Base-by-base conservation (phyloP, 2,329 filamentous ascomycete species). In the Fusarium nelsonii region DNA sequence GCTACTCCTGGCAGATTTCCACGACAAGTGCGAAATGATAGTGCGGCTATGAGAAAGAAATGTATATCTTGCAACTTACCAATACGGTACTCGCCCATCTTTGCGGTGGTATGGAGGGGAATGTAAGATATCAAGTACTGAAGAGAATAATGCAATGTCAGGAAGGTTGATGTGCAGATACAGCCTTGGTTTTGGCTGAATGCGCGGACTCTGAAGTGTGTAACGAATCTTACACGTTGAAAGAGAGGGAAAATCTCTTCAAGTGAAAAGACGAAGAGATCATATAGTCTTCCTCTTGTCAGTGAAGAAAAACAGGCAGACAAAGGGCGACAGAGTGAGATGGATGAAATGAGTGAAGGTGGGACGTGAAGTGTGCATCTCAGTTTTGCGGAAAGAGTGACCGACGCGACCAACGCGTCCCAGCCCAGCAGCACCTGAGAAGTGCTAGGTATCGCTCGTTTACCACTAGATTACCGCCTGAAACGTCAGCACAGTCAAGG, bases 81-180 rank as follows among this genome's bases (percentile, higher is more conserved):
- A 63, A 85, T 76, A 60, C 84, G 81, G 69, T 84, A 85, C 57
- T 80, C 74, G 65, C 81, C 78, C 83, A 85, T 85, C 14, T 73
- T 77, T 68, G 58, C 65, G 51, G 51, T 51, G 58, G 23, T 59
- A 32, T 26, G 20, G 57, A 32, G 39, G 28, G 30, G 46, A 37
- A 33, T 49, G 41, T 26, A 28, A 55, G 50, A 53, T 41, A 54
- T 30, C 30, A 33, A 61, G 61, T 36, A 57, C 45, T 20, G 18
- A 53, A 61, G 52, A 67, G 46, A 67, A 63, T 57, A 55, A 63
- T 56, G 41, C 49, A 68, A 50, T 65, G 23, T 36, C 28, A 18
- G 46, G 18, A 36, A 34, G 39, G 37, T 43, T 30, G 40, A 41
- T 30, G 28, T 41, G 49, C 33, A 58, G 54, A 33, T 16, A 28